Percentiles rank a stretch among this genome's conserved stretches.
Evolutionary conservation across 768 basidiomycete genomes (phyloP).

Genomic region (Pleurotus eryngii): DNA sequence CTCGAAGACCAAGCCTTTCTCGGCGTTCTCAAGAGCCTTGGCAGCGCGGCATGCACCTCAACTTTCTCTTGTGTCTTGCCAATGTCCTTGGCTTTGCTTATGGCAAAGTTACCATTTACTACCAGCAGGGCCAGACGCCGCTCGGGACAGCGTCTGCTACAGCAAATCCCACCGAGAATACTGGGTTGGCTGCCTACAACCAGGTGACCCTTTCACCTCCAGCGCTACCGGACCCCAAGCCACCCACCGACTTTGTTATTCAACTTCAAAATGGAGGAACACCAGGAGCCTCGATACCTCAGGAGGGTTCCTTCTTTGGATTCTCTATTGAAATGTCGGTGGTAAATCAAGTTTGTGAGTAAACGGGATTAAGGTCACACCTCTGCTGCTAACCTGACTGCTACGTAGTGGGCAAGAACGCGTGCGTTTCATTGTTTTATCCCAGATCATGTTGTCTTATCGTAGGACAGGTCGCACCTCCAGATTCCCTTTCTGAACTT

Average conservation of each 20-base stretch:
- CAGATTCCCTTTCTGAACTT: slow-evolving; percentile 64
- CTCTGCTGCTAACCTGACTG: neutral
- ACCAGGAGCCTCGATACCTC: slow-evolving; percentile 31
- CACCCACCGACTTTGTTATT: slow-evolving; percentile 41
- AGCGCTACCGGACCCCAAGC: slow-evolving; percentile 42
- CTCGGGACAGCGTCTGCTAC: slow-evolving; percentile 18
- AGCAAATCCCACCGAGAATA: slow-evolving; percentile 40
- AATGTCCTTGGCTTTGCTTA: slow-evolving; percentile 8
- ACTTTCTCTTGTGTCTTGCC: slow-evolving; percentile 5
- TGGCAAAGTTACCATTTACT: slow-evolving; percentile 33
- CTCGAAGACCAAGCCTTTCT: slow-evolving; percentile 7
- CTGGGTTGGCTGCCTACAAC: slow-evolving; percentile 53
- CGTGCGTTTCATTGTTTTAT: slow-evolving; percentile 16
- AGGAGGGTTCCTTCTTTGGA: slow-evolving; percentile 46
- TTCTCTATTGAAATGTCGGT: slow-evolving; percentile 63
- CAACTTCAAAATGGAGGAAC: slow-evolving; percentile 35
- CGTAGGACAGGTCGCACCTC: slow-evolving; percentile 36
- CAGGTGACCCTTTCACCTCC: slow-evolving; percentile 47
- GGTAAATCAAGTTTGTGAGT: slow-evolving; percentile 48
- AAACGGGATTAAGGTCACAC: neutral
- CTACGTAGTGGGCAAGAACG: slow-evolving; percentile 31
- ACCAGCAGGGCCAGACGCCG: slow-evolving; percentile 26
- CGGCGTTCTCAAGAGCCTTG: slow-evolving; percentile 7
- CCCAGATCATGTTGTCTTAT: neutral
- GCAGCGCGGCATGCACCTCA: slow-evolving; percentile 1